Percentiles rank a stretch among this genome's conserved stretches.
Evolutionary conservation across 1,139 yeast genomes (phyloP).

Genomic region (Spathaspora sp.): DNA sequence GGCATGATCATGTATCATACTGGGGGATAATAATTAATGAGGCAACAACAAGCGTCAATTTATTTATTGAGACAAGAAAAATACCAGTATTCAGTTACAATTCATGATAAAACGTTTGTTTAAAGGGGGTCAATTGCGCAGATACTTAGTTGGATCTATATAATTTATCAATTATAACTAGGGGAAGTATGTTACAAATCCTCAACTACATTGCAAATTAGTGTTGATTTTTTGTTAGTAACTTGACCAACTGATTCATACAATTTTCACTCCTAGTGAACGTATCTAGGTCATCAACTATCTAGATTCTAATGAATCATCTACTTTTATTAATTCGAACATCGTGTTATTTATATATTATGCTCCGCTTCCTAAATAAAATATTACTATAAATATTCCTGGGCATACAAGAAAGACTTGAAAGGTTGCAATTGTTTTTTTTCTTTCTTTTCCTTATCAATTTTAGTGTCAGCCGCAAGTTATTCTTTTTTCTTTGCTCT

Average conservation of each 20-base stretch:
- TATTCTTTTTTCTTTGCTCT: not conserved
- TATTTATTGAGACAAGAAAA: not conserved
- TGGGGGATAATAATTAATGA: not conserved
- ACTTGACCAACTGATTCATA: not conserved
- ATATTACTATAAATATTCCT: not conserved
- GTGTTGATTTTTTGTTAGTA: not conserved
- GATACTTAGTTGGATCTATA: not conserved
- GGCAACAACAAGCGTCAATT: constrained; percentile 2
- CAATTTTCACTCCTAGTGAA: constrained; percentile 1
- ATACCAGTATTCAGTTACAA: not conserved
- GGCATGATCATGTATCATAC: not conserved
- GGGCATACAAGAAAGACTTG: not conserved
- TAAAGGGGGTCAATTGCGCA: not conserved
- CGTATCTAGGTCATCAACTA: not conserved
- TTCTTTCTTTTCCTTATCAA: not conserved
- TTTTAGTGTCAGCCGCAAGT: not conserved
- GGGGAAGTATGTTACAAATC: not conserved
- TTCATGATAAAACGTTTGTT: not conserved
- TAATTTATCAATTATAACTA: constrained; percentile 1
- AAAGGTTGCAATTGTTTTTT: constrained; percentile 1
- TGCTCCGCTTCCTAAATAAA: constrained; percentile 3
- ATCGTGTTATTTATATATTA: constrained; percentile 2
- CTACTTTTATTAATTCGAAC: constrained; percentile 1
- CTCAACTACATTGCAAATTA: not conserved
- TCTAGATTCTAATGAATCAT: not conserved